phyloP scores from a whole-genome alignment of 2,329 filamentous ascomycete genomes.

The Aspergillus japonicus region DNA sequence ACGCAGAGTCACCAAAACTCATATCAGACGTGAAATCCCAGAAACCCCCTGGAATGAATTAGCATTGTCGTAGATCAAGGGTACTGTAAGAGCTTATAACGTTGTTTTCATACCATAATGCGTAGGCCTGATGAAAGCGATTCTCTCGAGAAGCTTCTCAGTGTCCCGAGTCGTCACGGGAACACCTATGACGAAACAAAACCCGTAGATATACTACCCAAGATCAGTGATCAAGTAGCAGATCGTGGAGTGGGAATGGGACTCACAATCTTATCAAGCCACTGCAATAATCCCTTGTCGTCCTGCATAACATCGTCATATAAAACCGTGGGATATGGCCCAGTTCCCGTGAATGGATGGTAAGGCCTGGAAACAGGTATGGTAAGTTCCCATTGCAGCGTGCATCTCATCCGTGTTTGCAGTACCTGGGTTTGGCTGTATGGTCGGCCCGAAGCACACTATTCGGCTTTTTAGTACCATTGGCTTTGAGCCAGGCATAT shows the following conservation, averaged over 20 bases:
- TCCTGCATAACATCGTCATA: slow-evolving; percentile 62
- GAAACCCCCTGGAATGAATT: slow-evolving; percentile 54
- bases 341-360: slow-evolving; percentile 33
- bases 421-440: not conserved
- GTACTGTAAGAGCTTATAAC: not conserved
- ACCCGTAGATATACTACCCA: slow-evolving; percentile 64
- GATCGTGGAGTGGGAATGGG: not conserved
- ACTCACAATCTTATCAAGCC: slow-evolving; percentile 62
- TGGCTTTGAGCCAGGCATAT: slow-evolving; percentile 60
- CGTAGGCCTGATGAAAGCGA: slow-evolving; percentile 83
- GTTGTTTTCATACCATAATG: slow-evolving; percentile 72
- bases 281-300: slow-evolving; percentile 56
- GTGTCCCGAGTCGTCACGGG: slow-evolving; percentile 71
- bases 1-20: slow-evolving; percentile 84
- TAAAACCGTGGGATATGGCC: slow-evolving; percentile 57
- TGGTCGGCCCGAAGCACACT: not conserved
- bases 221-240: slow-evolving; percentile 8
- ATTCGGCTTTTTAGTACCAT: slow-evolving; percentile 36
- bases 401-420: not conserved
- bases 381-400: not conserved
- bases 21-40: slow-evolving; percentile 90
- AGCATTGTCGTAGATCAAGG: not conserved
- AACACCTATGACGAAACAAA: slow-evolving; percentile 72
- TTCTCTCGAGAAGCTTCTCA: slow-evolving; percentile 70
- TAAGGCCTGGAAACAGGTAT: slow-evolving; percentile 26